phyloP scores from a whole-genome alignment of 2,329 filamentous ascomycete species.

The Talaromyces sp. region DNA sequence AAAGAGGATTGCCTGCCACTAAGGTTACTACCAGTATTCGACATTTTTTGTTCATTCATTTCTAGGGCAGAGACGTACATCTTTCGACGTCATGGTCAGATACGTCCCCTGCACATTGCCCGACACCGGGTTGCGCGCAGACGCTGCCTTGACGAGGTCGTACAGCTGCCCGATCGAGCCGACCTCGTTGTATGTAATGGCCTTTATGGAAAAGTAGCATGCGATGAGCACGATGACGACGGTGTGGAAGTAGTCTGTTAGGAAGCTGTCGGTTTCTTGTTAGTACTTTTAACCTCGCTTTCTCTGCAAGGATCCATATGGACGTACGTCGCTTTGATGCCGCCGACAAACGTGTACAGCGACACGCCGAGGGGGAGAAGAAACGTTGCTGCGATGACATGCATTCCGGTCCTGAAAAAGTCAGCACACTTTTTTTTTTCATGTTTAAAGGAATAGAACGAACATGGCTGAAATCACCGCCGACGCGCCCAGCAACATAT shows the following conservation, averaged over 20 bases:
- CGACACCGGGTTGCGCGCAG: conserved; percentile 40
- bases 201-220: conserved; percentile 47
- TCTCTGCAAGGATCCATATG: neutral
- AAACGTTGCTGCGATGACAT: conserved; percentile 48
- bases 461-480: conserved; percentile 37
- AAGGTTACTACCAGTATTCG: neutral
- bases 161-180: conserved; percentile 46
- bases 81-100: conserved; percentile 52
- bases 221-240: conserved; percentile 49
- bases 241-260: conserved; percentile 53
- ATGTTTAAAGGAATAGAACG: neutral
- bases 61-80: conserved; percentile 36
- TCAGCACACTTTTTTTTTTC: conserved; percentile 6
- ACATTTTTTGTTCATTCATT: neutral
- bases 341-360: conserved; percentile 35
- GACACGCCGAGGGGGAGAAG: conserved; percentile 37
- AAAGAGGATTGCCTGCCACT: conserved; percentile 42
- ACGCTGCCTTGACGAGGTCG: conserved; percentile 45
- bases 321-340: conserved; percentile 34
- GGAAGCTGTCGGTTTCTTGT: conserved; percentile 21
- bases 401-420: conserved; percentile 40
- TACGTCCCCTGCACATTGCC: conserved; percentile 52
- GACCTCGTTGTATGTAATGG: conserved; percentile 42
- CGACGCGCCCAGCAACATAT: conserved; percentile 47
- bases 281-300: too few species aligned